phyloP scores from a whole-genome alignment of 768 basidiomycete genomes.

The Boletellus sp. region DNA sequence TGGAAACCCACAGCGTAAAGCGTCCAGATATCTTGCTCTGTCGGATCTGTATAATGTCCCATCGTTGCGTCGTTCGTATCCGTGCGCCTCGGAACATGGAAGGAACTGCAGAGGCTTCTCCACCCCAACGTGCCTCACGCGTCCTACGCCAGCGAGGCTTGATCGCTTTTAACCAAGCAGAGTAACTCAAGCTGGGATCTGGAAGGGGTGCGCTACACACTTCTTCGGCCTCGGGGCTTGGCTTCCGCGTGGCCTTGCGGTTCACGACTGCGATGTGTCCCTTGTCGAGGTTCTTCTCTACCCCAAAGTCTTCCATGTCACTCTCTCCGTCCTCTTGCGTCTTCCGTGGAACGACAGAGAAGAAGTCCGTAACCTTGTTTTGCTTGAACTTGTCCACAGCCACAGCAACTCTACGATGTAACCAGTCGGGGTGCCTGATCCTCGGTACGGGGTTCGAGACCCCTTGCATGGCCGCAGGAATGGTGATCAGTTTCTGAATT shows the following conservation, averaged over 20 bases:
- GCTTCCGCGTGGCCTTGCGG: constrained; percentile 42
- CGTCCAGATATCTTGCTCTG: constrained; percentile 73
- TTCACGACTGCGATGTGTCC: constrained; percentile 53
- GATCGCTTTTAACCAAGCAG: constrained; percentile 74
- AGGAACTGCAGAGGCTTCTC: constrained; percentile 46
- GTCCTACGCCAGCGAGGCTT: constrained; percentile 71
- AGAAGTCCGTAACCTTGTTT: constrained; percentile 96
- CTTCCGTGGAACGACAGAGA: constrained; percentile 34
- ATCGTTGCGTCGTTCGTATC: constrained; percentile 60
- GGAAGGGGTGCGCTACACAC: constrained; percentile 44
- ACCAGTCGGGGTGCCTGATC: constrained; percentile 96
- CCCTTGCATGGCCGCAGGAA: constrained; percentile 98
- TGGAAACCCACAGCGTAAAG: constrained; percentile 83
- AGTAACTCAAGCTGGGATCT: constrained; percentile 61
- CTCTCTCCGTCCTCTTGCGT: constrained; percentile 7
- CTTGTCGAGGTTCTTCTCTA: constrained; percentile 20
- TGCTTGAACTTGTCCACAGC: constrained; percentile 96
- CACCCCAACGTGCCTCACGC: constrained; percentile 46
- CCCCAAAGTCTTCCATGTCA: constrained; percentile 66
- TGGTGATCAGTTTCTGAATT: constrained; percentile 98
- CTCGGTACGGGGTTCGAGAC: constrained; percentile 95
- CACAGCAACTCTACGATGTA: constrained; percentile 84
- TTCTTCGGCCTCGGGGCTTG: constrained; percentile 40
- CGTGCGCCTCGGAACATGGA: constrained; percentile 69
- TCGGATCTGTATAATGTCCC: constrained; percentile 93